Evolutionary conservation across 164 flowering plant genomes (phyloP).

Genomic region (Liquidambar formosana): DNA sequence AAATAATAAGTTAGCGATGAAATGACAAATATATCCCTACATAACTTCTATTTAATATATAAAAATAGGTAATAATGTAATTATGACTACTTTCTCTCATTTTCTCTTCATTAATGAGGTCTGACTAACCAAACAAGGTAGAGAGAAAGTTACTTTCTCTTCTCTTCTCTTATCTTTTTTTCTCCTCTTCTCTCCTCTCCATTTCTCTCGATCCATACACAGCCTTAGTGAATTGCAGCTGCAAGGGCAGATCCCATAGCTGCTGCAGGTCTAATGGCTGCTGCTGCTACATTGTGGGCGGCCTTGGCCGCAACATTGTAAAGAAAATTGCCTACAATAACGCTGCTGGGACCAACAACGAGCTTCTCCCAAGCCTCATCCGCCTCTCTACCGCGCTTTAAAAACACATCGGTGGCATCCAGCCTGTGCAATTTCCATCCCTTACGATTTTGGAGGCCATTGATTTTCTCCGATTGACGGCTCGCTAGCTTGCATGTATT

Average conservation of each 20-base stretch:
- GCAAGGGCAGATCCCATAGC: slow-evolving; percentile 1
- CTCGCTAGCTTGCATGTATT: slow-evolving; percentile 56
- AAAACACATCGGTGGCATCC: slow-evolving; percentile 67
- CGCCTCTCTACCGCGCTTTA: slow-evolving; percentile 31
- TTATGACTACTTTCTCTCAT: no score
- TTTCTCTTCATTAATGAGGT: no score
- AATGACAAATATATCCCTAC: no score
- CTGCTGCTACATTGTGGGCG: not conserved
- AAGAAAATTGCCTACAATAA: slow-evolving; percentile 44
- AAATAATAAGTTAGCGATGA: no score
- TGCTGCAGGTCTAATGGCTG: not conserved
- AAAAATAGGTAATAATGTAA: no score
- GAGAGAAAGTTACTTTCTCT: no score
- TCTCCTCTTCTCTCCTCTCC: no score
- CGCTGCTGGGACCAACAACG: slow-evolving; percentile 45
- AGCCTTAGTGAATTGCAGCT: not conserved
- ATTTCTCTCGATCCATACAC: no score
- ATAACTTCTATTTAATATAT: no score
- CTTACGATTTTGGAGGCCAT: slow-evolving; percentile 31
- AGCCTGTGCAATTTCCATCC: slow-evolving; percentile 63
- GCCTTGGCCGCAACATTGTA: slow-evolving; percentile 3
- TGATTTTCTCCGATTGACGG: slow-evolving; percentile 60
- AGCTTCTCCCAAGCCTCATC: slow-evolving; percentile 57
- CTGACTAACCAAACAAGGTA: no score
- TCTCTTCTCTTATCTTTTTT: no score